Evolutionary conservation across 2,329 filamentous ascomycete species (phyloP).

Genomic region (Diaporthe citri): DNA sequence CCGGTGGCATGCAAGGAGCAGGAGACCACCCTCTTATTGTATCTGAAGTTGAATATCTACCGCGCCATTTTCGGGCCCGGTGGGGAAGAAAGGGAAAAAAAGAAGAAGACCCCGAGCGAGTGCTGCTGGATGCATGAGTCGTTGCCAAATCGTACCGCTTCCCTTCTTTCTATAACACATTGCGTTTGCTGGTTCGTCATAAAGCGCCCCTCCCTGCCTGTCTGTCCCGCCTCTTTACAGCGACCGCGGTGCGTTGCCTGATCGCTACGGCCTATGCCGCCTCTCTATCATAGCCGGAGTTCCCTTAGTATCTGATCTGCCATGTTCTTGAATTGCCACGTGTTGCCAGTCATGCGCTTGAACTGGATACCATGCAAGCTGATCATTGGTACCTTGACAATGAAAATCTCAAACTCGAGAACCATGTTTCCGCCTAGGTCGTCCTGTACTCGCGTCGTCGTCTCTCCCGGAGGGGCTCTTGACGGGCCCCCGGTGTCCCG

Average conservation of each 20-base stretch:
- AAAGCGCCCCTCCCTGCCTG: background rate
- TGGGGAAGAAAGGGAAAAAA: conserved; percentile 13
- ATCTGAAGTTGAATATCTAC: conserved; percentile 6
- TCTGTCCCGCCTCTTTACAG: conserved; percentile 9
- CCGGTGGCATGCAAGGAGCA: conserved; percentile 7
- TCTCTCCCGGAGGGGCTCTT: conserved; percentile 80
- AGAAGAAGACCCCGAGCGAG: background rate
- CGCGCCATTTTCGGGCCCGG: background rate
- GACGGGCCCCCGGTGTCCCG: conserved; percentile 58
- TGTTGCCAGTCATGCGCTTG: conserved; percentile 94
- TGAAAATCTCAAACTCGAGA: conserved; percentile 93
- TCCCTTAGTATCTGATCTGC: conserved; percentile 94
- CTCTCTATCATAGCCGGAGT: conserved; percentile 74
- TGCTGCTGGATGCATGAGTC: conserved; percentile 29
- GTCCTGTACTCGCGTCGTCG: conserved; percentile 90
- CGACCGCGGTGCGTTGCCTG: background rate
- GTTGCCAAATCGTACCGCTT: conserved; percentile 30
- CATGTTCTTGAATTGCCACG: conserved; percentile 99
- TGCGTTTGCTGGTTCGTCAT: conserved; percentile 29
- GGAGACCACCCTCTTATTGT: conserved; percentile 10
- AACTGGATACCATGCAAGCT: conserved; percentile 97
- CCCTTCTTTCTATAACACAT: conserved; percentile 25
- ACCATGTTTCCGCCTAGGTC: conserved; percentile 88
- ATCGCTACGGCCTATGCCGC: background rate
- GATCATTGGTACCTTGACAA: conserved; percentile 96